phyloP scores from a whole-genome alignment of 148 eudicot species.

The Vaccinium vitisidaea region DNA sequence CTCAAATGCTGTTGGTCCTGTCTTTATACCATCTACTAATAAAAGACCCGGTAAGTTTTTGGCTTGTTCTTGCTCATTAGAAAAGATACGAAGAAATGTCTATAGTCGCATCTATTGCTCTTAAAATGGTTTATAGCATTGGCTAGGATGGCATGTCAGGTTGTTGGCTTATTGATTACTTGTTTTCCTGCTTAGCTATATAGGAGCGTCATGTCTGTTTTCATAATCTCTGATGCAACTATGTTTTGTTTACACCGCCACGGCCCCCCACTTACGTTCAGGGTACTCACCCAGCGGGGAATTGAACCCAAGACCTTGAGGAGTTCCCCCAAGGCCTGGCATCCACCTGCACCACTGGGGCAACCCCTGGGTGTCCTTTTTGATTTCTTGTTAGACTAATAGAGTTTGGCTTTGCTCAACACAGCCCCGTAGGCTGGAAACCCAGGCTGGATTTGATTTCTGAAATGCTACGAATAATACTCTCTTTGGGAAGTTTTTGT shows the following conservation, averaged over 20 bases:
- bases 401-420: not conserved
- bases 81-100: not conserved
- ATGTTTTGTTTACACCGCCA: not conserved
- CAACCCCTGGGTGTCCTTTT: not conserved
- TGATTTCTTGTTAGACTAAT: not conserved
- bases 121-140: not conserved
- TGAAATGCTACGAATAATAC: not conserved
- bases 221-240: not conserved
- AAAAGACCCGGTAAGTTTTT: slow-evolving; percentile 64
- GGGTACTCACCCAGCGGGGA: no score
- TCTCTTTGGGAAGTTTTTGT: not conserved
- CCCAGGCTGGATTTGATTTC: not conserved
- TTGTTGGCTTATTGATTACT: not conserved
- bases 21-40: slow-evolving; percentile 53
- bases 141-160: not conserved
- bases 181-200: not conserved
- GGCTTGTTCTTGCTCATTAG: not conserved
- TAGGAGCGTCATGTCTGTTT: not conserved
- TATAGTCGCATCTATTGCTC: not conserved
- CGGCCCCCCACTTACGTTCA: no score
- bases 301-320: no score
- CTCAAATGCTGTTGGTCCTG: slow-evolving; percentile 72
- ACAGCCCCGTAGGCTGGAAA: not conserved
- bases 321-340: no score
- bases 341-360: no score